phyloP scores from a whole-genome alignment of 495 filamentous ascomycete species.

The Aspergillus hancockii region DNA sequence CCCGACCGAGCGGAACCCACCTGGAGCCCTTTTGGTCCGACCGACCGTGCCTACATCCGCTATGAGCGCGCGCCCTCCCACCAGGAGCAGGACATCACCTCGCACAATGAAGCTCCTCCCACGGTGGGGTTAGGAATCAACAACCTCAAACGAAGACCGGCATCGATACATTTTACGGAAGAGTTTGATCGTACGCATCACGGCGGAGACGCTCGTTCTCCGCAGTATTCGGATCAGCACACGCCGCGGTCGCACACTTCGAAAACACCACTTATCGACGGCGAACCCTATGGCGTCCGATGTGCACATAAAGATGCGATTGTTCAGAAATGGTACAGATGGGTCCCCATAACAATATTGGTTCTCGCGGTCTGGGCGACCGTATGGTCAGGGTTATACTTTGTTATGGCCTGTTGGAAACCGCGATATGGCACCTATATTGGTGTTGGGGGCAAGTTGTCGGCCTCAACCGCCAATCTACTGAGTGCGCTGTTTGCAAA shows the following conservation, averaged over 20 bases:
- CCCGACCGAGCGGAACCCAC: neutral
- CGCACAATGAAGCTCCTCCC: neutral
- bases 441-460: slow-evolving; percentile 45
- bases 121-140: neutral
- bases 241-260: slow-evolving; percentile 1
- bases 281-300: slow-evolving; percentile 8
- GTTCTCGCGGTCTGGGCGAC: slow-evolving; percentile 67
- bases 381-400: slow-evolving; percentile 62
- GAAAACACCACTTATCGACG: slow-evolving; percentile 1
- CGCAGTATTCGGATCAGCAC: neutral
- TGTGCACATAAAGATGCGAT: slow-evolving; percentile 27
- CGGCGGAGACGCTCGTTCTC: neutral
- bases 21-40: slow-evolving; percentile 1
- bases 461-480: slow-evolving; percentile 57
- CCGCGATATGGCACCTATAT: slow-evolving; percentile 61
- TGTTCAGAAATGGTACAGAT: slow-evolving; percentile 47
- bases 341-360: slow-evolving; percentile 59
- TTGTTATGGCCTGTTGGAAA: slow-evolving; percentile 56
- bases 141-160: neutral
- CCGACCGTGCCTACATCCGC: slow-evolving; percentile 3
- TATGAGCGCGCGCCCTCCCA: neutral
- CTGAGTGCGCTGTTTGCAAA: slow-evolving; percentile 68
- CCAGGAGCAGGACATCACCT: neutral
- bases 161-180: neutral
- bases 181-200: neutral